Conservation (phyloP, 768 basidiomycete genomes). For the Pulveroboletus sp. region DNA sequence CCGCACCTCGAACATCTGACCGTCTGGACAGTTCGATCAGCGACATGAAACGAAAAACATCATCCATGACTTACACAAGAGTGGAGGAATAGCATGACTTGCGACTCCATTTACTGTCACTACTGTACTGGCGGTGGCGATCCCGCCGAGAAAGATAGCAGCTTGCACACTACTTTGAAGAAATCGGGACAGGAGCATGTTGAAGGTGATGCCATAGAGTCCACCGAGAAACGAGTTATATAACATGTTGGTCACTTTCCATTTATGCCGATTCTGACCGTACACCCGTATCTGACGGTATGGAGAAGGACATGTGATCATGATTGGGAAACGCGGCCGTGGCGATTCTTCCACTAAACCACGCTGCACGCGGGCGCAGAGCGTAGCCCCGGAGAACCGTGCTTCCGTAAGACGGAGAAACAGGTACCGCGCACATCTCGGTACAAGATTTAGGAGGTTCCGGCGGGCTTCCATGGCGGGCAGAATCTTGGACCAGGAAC, state of each 20-base stretch:
- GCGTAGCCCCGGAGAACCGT: neutral
- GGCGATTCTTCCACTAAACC: neutral
- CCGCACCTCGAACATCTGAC: slow-evolving; percentile 59
- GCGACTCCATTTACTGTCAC: slow-evolving; percentile 44
- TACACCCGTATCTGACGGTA: no score
- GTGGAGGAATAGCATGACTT: slow-evolving; percentile 50
- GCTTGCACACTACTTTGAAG: slow-evolving; percentile 2
- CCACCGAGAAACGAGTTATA: neutral
- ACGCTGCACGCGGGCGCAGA: neutral
- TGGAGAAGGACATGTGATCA: slow-evolving; percentile 1
- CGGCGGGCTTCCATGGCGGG: no score
- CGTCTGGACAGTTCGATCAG: slow-evolving; percentile 34
- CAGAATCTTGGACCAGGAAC: no score
- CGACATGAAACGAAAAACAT: neutral
- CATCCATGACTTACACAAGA: slow-evolving; percentile 43
- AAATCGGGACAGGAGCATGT: neutral
- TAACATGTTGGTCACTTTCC: neutral
- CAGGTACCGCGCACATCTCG: no score
- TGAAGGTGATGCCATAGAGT: neutral
- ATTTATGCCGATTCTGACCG: no score
- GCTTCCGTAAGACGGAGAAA: neutral
- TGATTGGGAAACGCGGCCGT: neutral
- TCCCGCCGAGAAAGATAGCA: neutral
- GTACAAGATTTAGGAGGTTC: no score
- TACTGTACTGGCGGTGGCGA: slow-evolving; percentile 21